Evolutionary conservation across 441 rosid genomes (phyloP).

Genomic region (Viola pubescens): DNA sequence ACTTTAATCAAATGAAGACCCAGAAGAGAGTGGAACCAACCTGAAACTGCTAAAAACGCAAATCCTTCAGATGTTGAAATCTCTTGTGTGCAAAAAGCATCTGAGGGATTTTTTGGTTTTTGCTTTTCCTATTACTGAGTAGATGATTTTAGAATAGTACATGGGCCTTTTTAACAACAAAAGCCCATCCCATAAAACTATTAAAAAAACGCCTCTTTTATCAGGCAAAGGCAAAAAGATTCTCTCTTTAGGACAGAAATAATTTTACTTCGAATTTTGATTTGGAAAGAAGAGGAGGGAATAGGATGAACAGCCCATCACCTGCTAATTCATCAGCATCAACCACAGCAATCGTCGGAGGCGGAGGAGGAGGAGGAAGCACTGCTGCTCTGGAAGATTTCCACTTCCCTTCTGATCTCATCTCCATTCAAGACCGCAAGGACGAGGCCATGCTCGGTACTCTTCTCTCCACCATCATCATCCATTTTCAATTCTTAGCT

Average conservation of each 20-base stretch:
- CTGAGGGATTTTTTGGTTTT: no score
- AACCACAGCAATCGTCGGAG: slow-evolving; percentile 61
- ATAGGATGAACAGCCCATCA: slow-evolving; percentile 53
- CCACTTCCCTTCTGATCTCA: slow-evolving; percentile 50
- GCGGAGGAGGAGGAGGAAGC: slow-evolving; percentile 41
- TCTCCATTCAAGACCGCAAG: slow-evolving; percentile 45
- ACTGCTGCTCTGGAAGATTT: slow-evolving; percentile 54
- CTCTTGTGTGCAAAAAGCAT: no score
- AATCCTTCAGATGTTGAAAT: not conserved
- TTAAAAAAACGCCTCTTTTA: no score
- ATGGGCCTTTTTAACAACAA: no score
- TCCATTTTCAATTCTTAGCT: not conserved
- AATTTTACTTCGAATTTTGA: no score
- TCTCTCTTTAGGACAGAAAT: no score
- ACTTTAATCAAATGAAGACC: not conserved
- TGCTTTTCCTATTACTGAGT: no score
- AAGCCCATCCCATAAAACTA: no score
- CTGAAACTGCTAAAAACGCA: slow-evolving; percentile 5
- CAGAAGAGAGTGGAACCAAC: not conserved
- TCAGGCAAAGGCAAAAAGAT: no score
- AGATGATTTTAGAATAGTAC: no score
- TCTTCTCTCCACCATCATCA: not conserved
- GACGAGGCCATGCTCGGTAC: slow-evolving; percentile 62
- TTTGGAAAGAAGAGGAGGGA: slow-evolving; percentile 4
- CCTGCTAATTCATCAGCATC: slow-evolving; percentile 73